Evolutionary conservation across 208 protist genomes (phyloP).

Genomic region (Zelonia costaricensis): DNA sequence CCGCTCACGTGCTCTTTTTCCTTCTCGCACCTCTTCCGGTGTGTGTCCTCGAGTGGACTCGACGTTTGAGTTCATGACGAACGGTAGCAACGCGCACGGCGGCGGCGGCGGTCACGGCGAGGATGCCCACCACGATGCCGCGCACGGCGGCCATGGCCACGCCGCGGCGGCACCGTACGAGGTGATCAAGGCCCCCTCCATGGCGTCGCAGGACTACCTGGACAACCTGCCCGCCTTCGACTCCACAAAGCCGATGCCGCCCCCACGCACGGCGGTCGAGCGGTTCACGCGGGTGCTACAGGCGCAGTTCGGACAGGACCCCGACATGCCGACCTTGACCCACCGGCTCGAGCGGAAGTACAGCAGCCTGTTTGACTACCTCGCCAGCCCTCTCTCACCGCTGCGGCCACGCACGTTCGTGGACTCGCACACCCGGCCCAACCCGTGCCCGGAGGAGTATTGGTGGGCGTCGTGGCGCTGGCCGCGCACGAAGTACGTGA

Average conservation of each 20-base stretch:
- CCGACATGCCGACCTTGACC: slow-evolving; percentile 63
- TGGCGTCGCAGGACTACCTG: slow-evolving; percentile 65
- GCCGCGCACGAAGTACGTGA: slow-evolving; percentile 81
- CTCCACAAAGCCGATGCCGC: slow-evolving; percentile 36
- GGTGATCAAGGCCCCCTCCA: slow-evolving; percentile 47
- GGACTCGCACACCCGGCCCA: slow-evolving; percentile 71
- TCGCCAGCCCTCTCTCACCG: slow-evolving; percentile 52
- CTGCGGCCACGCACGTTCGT: slow-evolving; percentile 72
- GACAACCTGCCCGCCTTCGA: slow-evolving; percentile 71
- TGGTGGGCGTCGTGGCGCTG: slow-evolving; percentile 83
- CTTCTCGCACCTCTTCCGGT: too few relatives aligned
- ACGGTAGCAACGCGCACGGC: neutral
- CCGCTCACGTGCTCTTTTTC: neutral
- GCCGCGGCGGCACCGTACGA: slow-evolving; percentile 18
- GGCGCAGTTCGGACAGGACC: slow-evolving; percentile 65
- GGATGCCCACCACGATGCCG: slow-evolving; percentile 13
- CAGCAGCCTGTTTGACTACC: slow-evolving; percentile 54
- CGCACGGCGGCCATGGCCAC: slow-evolving; percentile 1
- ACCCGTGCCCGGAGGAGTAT: slow-evolving; percentile 85
- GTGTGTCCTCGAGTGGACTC: too few relatives aligned
- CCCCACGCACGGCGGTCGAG: slow-evolving; percentile 44
- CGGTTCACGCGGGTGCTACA: slow-evolving; percentile 61
- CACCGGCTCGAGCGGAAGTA: slow-evolving; percentile 53
- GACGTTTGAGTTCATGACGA: neutral
- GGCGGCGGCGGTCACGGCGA: too few relatives aligned